Conservation (phyloP, 495 filamentous ascomycete species). For the Podospora australis region DNA sequence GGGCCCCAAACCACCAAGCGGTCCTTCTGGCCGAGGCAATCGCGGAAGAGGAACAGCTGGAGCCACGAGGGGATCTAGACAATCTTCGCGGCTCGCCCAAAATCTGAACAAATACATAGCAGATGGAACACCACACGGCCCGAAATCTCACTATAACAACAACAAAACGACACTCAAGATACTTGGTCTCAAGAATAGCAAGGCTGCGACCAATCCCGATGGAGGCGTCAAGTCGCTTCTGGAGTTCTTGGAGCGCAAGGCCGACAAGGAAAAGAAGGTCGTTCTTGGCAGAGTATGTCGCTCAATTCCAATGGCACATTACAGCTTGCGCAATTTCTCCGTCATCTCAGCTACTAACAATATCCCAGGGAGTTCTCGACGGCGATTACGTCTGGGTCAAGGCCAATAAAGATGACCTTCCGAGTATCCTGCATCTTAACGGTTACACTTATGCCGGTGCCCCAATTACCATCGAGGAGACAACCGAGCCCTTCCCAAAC, state of each 20-base stretch:
- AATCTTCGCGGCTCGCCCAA: slow-evolving; percentile 16
- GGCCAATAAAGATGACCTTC: slow-evolving; percentile 55
- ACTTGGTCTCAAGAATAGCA: slow-evolving; percentile 69
- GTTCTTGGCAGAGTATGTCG: slow-evolving; percentile 79
- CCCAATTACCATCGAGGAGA: slow-evolving; percentile 46
- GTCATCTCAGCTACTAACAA: slow-evolving; percentile 64
- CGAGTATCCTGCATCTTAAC: slow-evolving; percentile 56
- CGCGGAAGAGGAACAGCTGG: slow-evolving; percentile 11
- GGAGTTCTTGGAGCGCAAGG: slow-evolving; percentile 77
- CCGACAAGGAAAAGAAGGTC: slow-evolving; percentile 50
- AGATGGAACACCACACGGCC: slow-evolving; percentile 3
- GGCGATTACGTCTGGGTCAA: slow-evolving; percentile 63
- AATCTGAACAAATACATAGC: slow-evolving; percentile 17
- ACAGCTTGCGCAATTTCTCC: slow-evolving; percentile 18
- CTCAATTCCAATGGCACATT: too few relatives aligned
- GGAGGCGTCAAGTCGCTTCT: slow-evolving; percentile 66
- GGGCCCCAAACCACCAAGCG: slow-evolving; percentile 22
- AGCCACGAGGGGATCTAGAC: slow-evolving; percentile 8
- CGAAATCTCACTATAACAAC: too few relatives aligned
- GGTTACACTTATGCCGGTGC: slow-evolving; percentile 59
- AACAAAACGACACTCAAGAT: slow-evolving; percentile 47
- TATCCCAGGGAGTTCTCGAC: slow-evolving; percentile 61
- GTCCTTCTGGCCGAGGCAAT: slow-evolving; percentile 22
- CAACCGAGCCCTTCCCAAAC: slow-evolving; percentile 24
- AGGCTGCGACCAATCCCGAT: slow-evolving; percentile 60